phyloP scores from a whole-genome alignment of 352 stramenopile genomes.

The Phytopythium litorale region DNA sequence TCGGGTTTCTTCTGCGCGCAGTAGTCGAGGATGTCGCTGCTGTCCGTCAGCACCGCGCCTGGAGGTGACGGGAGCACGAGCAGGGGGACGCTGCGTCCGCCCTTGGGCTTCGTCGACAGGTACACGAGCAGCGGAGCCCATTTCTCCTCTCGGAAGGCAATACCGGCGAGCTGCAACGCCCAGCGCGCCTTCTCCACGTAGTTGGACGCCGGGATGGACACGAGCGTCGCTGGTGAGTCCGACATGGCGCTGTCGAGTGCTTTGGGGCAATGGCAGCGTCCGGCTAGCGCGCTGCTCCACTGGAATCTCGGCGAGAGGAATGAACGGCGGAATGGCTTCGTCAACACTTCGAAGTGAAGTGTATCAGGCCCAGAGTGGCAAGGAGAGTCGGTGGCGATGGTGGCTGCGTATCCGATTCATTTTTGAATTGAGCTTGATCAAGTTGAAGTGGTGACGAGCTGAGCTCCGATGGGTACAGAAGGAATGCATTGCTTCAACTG shows the following conservation, averaged over 20 bases:
- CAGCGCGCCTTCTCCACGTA: slow-evolving; percentile 61
- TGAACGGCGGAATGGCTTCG: neutral
- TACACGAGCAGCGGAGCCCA: slow-evolving; percentile 43
- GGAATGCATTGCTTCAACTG: too few relatives aligned
- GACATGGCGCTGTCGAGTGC: neutral
- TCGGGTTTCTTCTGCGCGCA: slow-evolving; percentile 27
- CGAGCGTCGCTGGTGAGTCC: slow-evolving; percentile 15
- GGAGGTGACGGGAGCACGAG: slow-evolving; percentile 15
- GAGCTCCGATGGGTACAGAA: too few relatives aligned
- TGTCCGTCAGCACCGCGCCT: slow-evolving; percentile 28
- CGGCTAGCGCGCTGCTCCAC: neutral
- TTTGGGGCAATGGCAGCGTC: neutral
- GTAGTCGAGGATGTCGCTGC: slow-evolving; percentile 37
- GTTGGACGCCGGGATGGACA: slow-evolving; percentile 55
- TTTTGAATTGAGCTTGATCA: neutral
- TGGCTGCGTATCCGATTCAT: neutral
- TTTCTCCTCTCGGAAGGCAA: slow-evolving; percentile 45
- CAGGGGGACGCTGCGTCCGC: slow-evolving; percentile 38
- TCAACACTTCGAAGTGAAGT: too few relatives aligned
- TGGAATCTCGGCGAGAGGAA: neutral
- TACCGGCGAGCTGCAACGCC: slow-evolving; percentile 34
- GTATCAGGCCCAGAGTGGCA: too few relatives aligned
- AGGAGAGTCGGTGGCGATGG: neutral
- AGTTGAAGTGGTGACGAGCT: neutral
- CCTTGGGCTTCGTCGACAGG: slow-evolving; percentile 37